A percentile compares a stretch with the other conserved stretches of the same genome.
phyloP scores from a whole-genome alignment of 2,329 filamentous ascomycete species.

The Cladosporium sp. region DNA sequence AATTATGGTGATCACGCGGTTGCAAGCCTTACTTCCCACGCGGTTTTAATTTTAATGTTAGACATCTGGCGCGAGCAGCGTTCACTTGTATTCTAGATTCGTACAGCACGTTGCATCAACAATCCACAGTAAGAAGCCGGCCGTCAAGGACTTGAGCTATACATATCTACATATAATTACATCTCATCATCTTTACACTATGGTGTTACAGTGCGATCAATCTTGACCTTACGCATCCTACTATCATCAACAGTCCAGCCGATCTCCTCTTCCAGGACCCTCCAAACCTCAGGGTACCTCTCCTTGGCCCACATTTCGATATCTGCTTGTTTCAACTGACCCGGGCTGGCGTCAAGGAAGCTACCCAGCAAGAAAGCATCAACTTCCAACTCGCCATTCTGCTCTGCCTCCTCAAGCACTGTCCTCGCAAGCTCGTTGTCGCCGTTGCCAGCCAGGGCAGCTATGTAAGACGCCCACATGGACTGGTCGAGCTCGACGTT shows the following conservation, averaged over 20 bases:
- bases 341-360: slow-evolving; percentile 71
- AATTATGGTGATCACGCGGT: background rate
- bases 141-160: background rate
- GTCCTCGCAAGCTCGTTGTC: slow-evolving; percentile 67
- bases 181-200: background rate
- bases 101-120: no score
- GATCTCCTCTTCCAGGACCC: slow-evolving; percentile 56
- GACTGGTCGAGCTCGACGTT: slow-evolving; percentile 74
- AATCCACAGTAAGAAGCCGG: no score
- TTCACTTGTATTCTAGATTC: no score
- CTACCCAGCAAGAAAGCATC: slow-evolving; percentile 74
- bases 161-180: slow-evolving; percentile 1
- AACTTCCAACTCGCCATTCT: slow-evolving; percentile 66
- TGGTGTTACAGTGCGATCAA: slow-evolving; percentile 24
- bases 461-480: slow-evolving; percentile 76
- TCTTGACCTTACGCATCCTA: slow-evolving; percentile 27
- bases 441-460: slow-evolving; percentile 72
- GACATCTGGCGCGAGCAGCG: no score
- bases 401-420: slow-evolving; percentile 66
- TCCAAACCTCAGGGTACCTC: slow-evolving; percentile 70
- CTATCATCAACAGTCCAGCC: slow-evolving; percentile 36
- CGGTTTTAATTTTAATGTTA: no score
- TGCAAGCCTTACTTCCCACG: background rate
- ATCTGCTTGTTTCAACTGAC: slow-evolving; percentile 59
- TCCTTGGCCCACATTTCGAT: slow-evolving; percentile 74